Percentiles rank a stretch among this genome's conserved stretches.
These are phyloP conservation scores for Talinum fruticosum DNA, from an alignment of 148 eudicot genomes.

Conservation along the genomic window DNA sequence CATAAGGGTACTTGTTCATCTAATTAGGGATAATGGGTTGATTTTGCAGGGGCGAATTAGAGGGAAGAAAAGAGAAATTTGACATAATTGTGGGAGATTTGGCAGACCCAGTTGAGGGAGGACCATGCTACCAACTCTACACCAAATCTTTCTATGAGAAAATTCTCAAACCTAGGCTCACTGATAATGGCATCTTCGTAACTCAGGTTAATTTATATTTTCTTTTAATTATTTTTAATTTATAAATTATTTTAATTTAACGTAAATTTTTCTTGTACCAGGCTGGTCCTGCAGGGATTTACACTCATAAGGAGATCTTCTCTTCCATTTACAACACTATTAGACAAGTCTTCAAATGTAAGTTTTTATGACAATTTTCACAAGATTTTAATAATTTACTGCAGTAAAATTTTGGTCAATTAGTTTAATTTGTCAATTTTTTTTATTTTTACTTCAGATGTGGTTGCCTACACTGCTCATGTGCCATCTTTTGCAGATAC, in stretches of 20 bases:
- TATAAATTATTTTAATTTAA: no score
- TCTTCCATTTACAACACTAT: conserved; percentile 77
- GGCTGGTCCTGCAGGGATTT: conserved; percentile 89
- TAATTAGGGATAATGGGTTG: background rate
- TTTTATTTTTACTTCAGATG: conserved; percentile 48
- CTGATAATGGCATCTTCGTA: conserved; percentile 57
- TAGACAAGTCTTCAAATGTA: conserved; percentile 74
- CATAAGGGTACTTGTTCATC: no score
- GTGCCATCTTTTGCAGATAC: conserved; percentile 87
- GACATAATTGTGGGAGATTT: conserved; percentile 80
- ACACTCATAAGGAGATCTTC: conserved; percentile 72
- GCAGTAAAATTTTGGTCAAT: background rate
- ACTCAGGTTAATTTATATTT: conserved; percentile 58
- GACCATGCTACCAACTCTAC: conserved; percentile 82
- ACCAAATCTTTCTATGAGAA: conserved; percentile 67
- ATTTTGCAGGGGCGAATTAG: conserved; percentile 50
- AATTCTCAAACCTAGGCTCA: conserved; percentile 73
- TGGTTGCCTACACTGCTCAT: conserved; percentile 66
- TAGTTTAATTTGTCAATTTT: background rate
- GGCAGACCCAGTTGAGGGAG: conserved; percentile 89
- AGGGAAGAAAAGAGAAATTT: conserved; percentile 52
- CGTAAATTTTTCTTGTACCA: conserved; percentile 20
- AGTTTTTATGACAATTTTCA: background rate
- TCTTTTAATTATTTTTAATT: no score
- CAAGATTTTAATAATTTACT: no score